phyloP scores from a whole-genome alignment of 2,329 filamentous ascomycete species.

The Colletotrichum sp. region DNA sequence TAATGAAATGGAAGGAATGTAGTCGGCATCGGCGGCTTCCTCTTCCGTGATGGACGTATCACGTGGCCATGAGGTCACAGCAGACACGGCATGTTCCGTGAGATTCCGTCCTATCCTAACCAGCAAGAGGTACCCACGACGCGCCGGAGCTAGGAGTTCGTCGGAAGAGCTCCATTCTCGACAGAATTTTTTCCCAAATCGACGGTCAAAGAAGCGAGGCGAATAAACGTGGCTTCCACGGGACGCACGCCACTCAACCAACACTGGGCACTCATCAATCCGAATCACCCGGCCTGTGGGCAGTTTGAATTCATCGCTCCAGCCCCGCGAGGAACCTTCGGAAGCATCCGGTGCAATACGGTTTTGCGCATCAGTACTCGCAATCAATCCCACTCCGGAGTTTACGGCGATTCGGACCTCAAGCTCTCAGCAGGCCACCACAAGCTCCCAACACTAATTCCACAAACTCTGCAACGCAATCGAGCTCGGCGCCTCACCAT shows the following conservation, averaged over 20 bases:
- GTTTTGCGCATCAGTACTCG: background rate
- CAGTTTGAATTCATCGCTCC: background rate
- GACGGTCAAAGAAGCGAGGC: background rate
- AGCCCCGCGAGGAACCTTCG: background rate
- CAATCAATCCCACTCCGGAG: constrained; percentile 1
- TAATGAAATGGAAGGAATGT: background rate
- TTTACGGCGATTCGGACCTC: constrained; percentile 12
- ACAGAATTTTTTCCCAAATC: constrained; percentile 13
- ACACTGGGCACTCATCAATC: background rate
- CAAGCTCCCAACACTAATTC: background rate
- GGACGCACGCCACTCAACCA: constrained; percentile 7
- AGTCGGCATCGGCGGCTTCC: background rate
- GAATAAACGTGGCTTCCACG: background rate
- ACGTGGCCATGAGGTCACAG: background rate
- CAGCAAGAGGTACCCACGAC: background rate
- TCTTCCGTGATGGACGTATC: background rate
- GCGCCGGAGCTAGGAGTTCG: background rate
- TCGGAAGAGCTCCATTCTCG: constrained; percentile 17
- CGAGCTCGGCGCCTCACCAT: background rate
- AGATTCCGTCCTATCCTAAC: background rate
- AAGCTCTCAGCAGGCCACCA: constrained; percentile 3
- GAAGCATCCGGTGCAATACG: background rate
- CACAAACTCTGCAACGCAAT: background rate
- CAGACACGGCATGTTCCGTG: constrained; percentile 3
- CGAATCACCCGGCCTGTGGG: background rate